These are phyloP conservation scores for Phialocephala sp. DNA, from an alignment of 2,329 filamentous ascomycete species.

Conservation along the genomic window DNA sequence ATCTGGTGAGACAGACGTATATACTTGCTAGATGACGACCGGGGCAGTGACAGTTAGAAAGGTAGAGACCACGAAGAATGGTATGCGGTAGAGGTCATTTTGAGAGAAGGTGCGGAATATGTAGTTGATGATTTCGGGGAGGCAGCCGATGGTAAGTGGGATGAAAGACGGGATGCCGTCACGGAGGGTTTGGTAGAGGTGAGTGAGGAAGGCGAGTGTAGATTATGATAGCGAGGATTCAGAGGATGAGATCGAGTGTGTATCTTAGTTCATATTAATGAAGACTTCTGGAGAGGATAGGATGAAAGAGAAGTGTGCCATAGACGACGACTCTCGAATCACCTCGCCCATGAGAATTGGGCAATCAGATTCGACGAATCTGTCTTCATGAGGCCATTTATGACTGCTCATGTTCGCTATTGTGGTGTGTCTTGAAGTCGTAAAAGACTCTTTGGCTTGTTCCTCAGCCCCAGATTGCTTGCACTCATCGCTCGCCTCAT, in stretches of 20 bases:
- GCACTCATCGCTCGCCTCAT: background rate
- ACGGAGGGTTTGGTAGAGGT: slow-evolving; percentile 46
- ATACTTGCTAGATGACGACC: slow-evolving; percentile 61
- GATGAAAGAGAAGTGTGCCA: slow-evolving; percentile 1
- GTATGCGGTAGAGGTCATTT: slow-evolving; percentile 57
- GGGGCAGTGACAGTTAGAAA: slow-evolving; percentile 66
- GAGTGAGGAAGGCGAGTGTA: slow-evolving; percentile 47
- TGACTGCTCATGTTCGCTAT: background rate
- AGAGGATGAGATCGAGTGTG: slow-evolving; percentile 45
- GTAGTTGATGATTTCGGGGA: slow-evolving; percentile 58
- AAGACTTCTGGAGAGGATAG: background rate
- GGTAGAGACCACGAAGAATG: slow-evolving; percentile 63
- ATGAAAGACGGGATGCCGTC: slow-evolving; percentile 54
- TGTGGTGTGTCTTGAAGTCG: background rate
- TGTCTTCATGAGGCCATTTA: background rate
- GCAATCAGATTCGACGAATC: slow-evolving; percentile 21
- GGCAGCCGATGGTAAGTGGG: slow-evolving; percentile 50
- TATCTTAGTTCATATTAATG: background rate
- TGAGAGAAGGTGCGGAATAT: slow-evolving; percentile 53
- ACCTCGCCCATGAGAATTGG: slow-evolving; percentile 13
- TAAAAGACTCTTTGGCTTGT: background rate
- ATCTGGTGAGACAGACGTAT: slow-evolving; percentile 53
- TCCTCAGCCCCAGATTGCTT: background rate
- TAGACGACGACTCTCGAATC: slow-evolving; percentile 27
- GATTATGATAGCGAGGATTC: slow-evolving; percentile 49